Percentiles rank a stretch among this genome's conserved stretches.
Conservation (phyloP, 2,329 filamentous ascomycete genomes). For the Seiridium cupressi region DNA sequence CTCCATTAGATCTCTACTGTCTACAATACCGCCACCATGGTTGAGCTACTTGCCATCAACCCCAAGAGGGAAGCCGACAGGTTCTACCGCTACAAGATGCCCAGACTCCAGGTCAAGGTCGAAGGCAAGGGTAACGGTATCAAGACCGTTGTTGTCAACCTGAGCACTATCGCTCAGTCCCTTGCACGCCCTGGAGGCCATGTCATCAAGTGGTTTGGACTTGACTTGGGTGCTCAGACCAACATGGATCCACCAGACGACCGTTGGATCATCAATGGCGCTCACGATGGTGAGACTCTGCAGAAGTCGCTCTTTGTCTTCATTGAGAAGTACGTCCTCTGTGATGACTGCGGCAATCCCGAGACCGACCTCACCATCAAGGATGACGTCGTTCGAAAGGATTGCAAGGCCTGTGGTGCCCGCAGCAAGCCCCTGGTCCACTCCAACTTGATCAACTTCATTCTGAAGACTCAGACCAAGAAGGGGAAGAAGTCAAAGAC, state of each 20-base stretch:
- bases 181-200: constrained; percentile 90
- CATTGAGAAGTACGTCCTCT: constrained; percentile 97
- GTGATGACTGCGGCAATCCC: constrained; percentile 99
- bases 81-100: constrained; percentile 99
- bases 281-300: constrained; percentile 90
- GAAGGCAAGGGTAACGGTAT: constrained; percentile 99
- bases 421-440: constrained; percentile 88
- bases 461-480: constrained; percentile 89
- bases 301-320: constrained; percentile 98
- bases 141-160: constrained; percentile 97
- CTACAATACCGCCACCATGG: constrained; percentile 68
- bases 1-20: neutral
- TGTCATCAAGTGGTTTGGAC: constrained; percentile 99
- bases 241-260: constrained; percentile 97
- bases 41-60: constrained; percentile 72
- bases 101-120: constrained; percentile 96
- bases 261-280: constrained; percentile 99
- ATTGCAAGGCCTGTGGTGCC: constrained; percentile 98
- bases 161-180: constrained; percentile 88
- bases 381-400: constrained; percentile 84
- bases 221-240: constrained; percentile 97
- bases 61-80: constrained; percentile 96
- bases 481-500: constrained; percentile 95
- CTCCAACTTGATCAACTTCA: constrained; percentile 95
- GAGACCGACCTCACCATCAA: constrained; percentile 97